Base-by-base conservation (phyloP, 345 rosid genomes). In the Moringa oleifera region DNA sequence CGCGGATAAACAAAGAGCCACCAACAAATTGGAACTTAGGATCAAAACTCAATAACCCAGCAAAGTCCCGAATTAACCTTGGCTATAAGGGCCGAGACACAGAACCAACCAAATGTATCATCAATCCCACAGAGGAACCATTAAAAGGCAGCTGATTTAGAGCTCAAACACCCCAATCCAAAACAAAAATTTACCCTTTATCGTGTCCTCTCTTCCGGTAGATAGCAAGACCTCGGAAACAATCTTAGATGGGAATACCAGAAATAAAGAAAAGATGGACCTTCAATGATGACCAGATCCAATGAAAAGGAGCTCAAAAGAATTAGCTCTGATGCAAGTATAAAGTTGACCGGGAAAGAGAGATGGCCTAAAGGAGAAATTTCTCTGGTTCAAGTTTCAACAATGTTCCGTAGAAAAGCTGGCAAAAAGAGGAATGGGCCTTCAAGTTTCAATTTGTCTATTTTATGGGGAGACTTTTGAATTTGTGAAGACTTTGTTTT, bases 401-500 rank as follows among this genome's bases (percentile, higher is more conserved):
- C 24, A 58, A 53, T 67, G 45, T 57, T 70, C 50, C 51, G 58
- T 25, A 9, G 37, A 65, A 58, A 66, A 51, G 72, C 60, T 19
- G 73, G 28, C 72, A 31, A 62, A 61, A 7, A 47, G 20, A 23
- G 18, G 23, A 51, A 18, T 49, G 5, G 10, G 21, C 21, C 1
- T 41, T 11, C 47, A 11, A 5, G 12, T 11, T 7, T 11, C 17
- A 4, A 4, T 41, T 41, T 41, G 12, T 1, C 5, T 4, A 33
- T 41, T 41, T 41, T 41, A 41, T 41, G 6, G 11, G 47, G 47
- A 15, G 17, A 15, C 1, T 41, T 7, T 5, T 41, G 47, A 41
- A 41, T 5, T 7, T 41, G 5, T 33, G 37, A 33, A 33, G 37
- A 49, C 5, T 49, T 15, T 17, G 3, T 5, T 49, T 3, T 5